Conservation (phyloP, 2,329 filamentous ascomycete species). For the Dactylellina sp. region DNA sequence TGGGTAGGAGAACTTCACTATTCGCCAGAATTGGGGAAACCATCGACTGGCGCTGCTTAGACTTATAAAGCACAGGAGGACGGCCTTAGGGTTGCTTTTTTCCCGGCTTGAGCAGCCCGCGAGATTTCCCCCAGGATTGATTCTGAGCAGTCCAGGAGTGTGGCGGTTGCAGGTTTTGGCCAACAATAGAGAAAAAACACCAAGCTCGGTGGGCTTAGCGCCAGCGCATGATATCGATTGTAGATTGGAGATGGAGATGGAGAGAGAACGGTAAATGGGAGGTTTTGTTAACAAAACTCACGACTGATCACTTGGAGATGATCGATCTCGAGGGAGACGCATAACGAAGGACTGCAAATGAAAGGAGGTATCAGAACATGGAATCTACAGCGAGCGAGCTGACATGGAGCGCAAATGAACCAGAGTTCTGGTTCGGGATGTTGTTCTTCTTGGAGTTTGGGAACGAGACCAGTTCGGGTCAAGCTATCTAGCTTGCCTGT, state of each 20-base stretch:
- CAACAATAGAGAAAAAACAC: slow-evolving; percentile 16
- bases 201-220: slow-evolving; percentile 34
- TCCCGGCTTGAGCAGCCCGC: slow-evolving; percentile 31
- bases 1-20: slow-evolving; percentile 27
- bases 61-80: slow-evolving; percentile 47
- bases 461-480: not conserved
- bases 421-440: slow-evolving; percentile 27
- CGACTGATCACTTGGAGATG: too few species aligned
- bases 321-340: too few species aligned
- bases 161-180: slow-evolving; percentile 37
- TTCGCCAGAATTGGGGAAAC: slow-evolving; percentile 26
- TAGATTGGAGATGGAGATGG: not conserved
- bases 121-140: slow-evolving; percentile 30
- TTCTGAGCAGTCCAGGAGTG: slow-evolving; percentile 49
- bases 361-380: too few species aligned
- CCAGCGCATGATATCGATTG: not conserved
- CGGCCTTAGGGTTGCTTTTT: slow-evolving; percentile 40
- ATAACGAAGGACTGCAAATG: too few species aligned
- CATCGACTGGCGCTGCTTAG: slow-evolving; percentile 39
- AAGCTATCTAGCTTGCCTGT: not conserved
- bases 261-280: not conserved
- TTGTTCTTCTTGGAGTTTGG: too few species aligned
- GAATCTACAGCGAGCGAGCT: not conserved
- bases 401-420: too few species aligned
- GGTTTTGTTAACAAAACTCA: too few species aligned